phyloP scores from a whole-genome alignment of 1,139 yeast species.

The Suhomyces chickasaworum region DNA sequence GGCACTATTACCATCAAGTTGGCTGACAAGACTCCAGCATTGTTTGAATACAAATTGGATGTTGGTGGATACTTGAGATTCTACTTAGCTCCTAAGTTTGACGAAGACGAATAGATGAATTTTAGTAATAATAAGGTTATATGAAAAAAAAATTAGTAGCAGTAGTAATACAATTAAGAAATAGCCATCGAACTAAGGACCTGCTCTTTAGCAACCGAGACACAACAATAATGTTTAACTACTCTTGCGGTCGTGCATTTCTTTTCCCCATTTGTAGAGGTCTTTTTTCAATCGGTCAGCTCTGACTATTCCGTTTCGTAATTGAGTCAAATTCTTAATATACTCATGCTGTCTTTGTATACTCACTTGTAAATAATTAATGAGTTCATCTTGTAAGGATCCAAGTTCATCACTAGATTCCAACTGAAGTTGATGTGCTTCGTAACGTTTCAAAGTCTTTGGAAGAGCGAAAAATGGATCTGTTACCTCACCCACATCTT shows the following conservation, averaged over 20 bases:
- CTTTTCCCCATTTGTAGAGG: conserved; percentile 80
- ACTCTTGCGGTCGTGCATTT: conserved; percentile 69
- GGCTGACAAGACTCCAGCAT: conserved; percentile 90
- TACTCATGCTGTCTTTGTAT: conserved; percentile 90
- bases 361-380: conserved; percentile 49
- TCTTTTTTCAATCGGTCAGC: conserved; percentile 75
- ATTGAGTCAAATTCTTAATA: conserved; percentile 69
- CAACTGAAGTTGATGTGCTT: conserved; percentile 35
- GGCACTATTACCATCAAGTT: conserved; percentile 78
- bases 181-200: conserved; percentile 2
- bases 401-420: conserved; percentile 31
- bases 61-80: conserved; percentile 89
- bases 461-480: conserved; percentile 47
- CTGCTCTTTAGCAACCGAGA: conserved; percentile 1
- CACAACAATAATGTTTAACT: conserved; percentile 7
- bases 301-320: conserved; percentile 73
- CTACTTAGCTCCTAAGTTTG: conserved; percentile 97
- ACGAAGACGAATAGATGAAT: conserved; percentile 64
- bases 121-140: conserved; percentile 8
- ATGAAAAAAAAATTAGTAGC: too few species aligned
- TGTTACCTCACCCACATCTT: conserved; percentile 24
- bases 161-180: conserved; percentile 3
- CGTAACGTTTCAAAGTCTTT: conserved; percentile 38
- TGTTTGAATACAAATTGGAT: conserved; percentile 88
- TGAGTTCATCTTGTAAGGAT: conserved; percentile 42